Evolutionary conservation across 768 basidiomycete species (phyloP), one percentile per base, ranked within the genome.

Genomic region (Leccinum subgranulosum): DNA sequence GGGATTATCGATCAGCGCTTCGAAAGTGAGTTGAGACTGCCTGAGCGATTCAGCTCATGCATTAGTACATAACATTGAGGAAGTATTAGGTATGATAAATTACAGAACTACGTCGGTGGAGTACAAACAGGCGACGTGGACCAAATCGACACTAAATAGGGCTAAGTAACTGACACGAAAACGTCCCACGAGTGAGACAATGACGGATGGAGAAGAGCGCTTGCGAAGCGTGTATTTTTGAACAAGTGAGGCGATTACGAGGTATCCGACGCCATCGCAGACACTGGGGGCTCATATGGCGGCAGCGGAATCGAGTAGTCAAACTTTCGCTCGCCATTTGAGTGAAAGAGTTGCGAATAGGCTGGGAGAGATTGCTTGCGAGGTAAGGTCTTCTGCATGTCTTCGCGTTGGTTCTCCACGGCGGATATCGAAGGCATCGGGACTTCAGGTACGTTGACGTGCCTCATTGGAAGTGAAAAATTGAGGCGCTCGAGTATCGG

Each of bases 301-400:
- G 90, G 90, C 45, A 90, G 72, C 14, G 84, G 86, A 15, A 51
- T 64, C n/a, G 80, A 82, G 59, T 81, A 78, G 65, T 92, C 89
- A 50, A 88, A 76, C 73, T 84, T 88, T 54, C 79, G 79, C 53
- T 90, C 86, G 17, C 92, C 91, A 62, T 89, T 88, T 17, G 76
- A 65, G 65, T 92, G 74, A 73, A 86, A 93, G 19, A 93, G 76
- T 61, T 91, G 88, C 6, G 88, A 90, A 66, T 93, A 93, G 3
- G 85, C 80, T 2, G 91, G 92, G 19, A 90, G 81, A 45, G 63
- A 64, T 14, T 71, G 69, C 5, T 66, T 58, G 51, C 64, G 64
- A 27, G 62, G 70, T 10, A 63, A 51, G 33, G 12, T 54, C 52
- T 57, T 66, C 43, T 27, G 63, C 25, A 47, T 23, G 25, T 61